These are phyloP conservation scores for Trypethelium eluteriae DNA, from an alignment of 495 filamentous ascomycete species.

Conservation along the genomic window DNA sequence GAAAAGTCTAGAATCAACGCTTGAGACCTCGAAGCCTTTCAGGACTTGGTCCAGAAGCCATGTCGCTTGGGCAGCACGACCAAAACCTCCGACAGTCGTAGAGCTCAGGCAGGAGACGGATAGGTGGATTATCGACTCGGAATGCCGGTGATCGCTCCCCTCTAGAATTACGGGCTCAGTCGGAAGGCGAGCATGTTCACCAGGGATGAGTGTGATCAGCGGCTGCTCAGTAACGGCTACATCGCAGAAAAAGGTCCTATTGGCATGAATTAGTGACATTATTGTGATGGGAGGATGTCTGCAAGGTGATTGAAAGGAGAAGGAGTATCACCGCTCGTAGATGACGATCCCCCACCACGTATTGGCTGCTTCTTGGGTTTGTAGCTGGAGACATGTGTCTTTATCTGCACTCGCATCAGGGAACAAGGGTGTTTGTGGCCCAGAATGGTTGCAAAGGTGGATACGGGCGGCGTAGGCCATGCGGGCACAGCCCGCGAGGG, in stretches of 20 bases:
- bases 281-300: not conserved
- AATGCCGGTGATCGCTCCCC: slow-evolving; percentile 13
- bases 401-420: not conserved
- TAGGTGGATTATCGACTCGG: slow-evolving; percentile 19
- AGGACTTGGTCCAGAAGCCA: slow-evolving; percentile 32
- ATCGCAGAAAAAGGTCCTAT: slow-evolving; percentile 17
- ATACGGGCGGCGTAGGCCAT: slow-evolving; percentile 30
- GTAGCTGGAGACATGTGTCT: slow-evolving; percentile 15
- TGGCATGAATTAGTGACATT: not conserved
- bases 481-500: slow-evolving; percentile 31
- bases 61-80: slow-evolving; percentile 31
- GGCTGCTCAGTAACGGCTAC: slow-evolving; percentile 19
- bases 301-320: slow-evolving; percentile 14
- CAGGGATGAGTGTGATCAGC: slow-evolving; percentile 18
- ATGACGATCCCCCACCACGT: slow-evolving; percentile 37
- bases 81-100: slow-evolving; percentile 29
- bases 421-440: not conserved
- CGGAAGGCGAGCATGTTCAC: slow-evolving; percentile 13
- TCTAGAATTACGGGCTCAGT: slow-evolving; percentile 16
- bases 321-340: slow-evolving; percentile 28
- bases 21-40: slow-evolving; percentile 19
- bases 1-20: slow-evolving; percentile 19
- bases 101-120: slow-evolving; percentile 8
- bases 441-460: slow-evolving; percentile 15
- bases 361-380: slow-evolving; percentile 30